Conservation (phyloP, 2,329 filamentous ascomycete species). For the Aspergillus sp. region DNA sequence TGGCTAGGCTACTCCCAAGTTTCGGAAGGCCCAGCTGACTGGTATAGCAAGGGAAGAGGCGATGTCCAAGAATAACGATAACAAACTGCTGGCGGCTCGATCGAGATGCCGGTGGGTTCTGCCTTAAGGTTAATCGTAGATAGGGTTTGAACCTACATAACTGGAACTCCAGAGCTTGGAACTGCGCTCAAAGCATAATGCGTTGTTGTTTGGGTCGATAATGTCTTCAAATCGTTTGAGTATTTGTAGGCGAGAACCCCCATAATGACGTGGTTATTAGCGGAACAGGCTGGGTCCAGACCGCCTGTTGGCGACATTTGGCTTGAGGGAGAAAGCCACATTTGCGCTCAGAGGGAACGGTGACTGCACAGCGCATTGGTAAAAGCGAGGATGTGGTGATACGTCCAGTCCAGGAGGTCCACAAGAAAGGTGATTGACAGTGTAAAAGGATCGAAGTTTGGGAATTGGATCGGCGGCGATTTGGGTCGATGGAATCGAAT, state of each 20-base stretch:
- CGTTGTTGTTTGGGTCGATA: not conserved
- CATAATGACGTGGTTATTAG: conserved; percentile 9
- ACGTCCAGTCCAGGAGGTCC: not conserved
- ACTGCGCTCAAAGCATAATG: not conserved
- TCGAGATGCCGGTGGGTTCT: not conserved
- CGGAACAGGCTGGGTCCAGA: conserved; percentile 12
- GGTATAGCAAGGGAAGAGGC: not conserved
- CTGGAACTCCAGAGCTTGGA: too few species aligned
- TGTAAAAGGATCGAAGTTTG: not conserved
- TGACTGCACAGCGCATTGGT: not conserved
- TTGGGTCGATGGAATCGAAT: too few species aligned
- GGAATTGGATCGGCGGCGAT: not conserved
- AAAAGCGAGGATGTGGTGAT: not conserved
- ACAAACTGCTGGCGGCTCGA: not conserved
- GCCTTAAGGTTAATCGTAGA: conserved; percentile 6
- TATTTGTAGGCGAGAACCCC: not conserved
- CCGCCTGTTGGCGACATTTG: conserved; percentile 17
- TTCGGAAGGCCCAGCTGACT: not conserved
- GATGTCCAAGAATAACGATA: too few species aligned
- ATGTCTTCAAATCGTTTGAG: not conserved
- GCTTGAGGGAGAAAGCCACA: conserved; percentile 15
- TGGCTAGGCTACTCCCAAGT: not conserved
- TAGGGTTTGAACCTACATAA: not conserved
- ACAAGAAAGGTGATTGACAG: not conserved
- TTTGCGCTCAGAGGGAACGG: not conserved